These are phyloP conservation scores for Rosa rugosa DNA, from an alignment of 306 rosid genomes.

Conservation along the genomic window DNA sequence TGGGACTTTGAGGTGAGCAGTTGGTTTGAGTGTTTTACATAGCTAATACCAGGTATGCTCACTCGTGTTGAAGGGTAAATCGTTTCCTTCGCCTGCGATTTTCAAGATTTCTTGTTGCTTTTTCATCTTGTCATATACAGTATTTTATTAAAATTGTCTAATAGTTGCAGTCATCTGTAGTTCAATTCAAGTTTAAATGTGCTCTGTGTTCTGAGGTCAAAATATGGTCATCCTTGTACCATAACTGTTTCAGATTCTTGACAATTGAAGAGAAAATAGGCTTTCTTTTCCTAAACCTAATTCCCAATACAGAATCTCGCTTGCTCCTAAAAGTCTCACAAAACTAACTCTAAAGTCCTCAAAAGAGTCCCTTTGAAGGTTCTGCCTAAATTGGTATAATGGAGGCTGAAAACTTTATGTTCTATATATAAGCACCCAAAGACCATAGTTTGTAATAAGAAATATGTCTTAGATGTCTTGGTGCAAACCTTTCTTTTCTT, in stretches of 20 bases:
- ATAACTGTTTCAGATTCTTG: conserved; percentile 9
- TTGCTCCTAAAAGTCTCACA: not conserved
- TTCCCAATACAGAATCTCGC: not conserved
- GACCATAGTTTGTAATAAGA: not conserved
- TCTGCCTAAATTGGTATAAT: not conserved
- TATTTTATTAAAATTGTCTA: not conserved
- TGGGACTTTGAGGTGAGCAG: not conserved
- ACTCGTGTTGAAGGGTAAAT: not conserved
- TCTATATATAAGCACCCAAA: not conserved
- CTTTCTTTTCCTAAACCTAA: not conserved
- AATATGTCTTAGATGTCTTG: not conserved
- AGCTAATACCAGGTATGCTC: not conserved
- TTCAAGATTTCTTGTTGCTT: not conserved
- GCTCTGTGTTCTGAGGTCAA: not conserved
- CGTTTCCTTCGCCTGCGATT: not conserved
- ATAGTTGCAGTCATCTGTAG: not conserved
- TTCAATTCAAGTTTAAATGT: not conserved
- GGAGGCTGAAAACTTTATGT: not conserved
- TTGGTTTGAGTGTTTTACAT: not conserved
- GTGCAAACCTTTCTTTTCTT: conserved; percentile 8
- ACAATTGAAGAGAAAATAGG: not conserved
- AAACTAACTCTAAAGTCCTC: not conserved
- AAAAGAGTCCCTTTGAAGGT: not conserved
- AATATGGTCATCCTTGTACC: not conserved
- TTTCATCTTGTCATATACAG: not conserved